Evolutionary conservation across 805 yeast genomes (phyloP), one percentile per base, ranked within the genome.

Genomic region (Schwanniomyces yamadae): DNA sequence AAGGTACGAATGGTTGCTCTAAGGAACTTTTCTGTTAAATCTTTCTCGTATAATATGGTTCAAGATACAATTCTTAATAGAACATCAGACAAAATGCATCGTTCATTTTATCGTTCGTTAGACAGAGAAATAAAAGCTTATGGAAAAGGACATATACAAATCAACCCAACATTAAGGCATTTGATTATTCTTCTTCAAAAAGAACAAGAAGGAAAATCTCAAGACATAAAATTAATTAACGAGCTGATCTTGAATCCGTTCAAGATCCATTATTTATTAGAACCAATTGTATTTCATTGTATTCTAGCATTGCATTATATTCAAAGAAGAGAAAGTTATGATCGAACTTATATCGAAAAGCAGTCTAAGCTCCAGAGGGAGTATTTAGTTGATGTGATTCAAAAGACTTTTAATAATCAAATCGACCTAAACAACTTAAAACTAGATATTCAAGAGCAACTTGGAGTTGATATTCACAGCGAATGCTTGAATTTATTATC

Each of bases 71-170:
- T 36, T 6, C 20, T 31, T 11, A 25, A 40, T 12, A 36, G 51
- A 33, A 36, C 45, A 3, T 13, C 40, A 31, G 58, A 53, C 29
- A 47, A 45, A 38, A 40, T 27, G 19, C 59, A 52, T 36, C 42
- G 56, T 16, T 26, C 41, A 10, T 28, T 34, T 9, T 46, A 39
- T n/a, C 42, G 48, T 34, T 21, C 39, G 13, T 25, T 48, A 16
- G 43, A 38, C 8, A 40, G 48, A 31, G 39, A 47, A 12, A 37
- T 36, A 7, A 20, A 9, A 3, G 17, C 31, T n/a, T 49, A 52
- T 27, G 34, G 37, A 2, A 44, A 35, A 28, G 10, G 29, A 20
- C 25, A 23, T 3, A 33, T 37, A 10, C 33, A 20, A 19, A 33
- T 46, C 10, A 27, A 39, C 16, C 46, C 48, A 7, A 41, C 35